A percentile compares a stretch with the other conserved stretches of the same genome.
Conservation (phyloP, 345 rosid species). For the Corymbia maculata region DNA sequence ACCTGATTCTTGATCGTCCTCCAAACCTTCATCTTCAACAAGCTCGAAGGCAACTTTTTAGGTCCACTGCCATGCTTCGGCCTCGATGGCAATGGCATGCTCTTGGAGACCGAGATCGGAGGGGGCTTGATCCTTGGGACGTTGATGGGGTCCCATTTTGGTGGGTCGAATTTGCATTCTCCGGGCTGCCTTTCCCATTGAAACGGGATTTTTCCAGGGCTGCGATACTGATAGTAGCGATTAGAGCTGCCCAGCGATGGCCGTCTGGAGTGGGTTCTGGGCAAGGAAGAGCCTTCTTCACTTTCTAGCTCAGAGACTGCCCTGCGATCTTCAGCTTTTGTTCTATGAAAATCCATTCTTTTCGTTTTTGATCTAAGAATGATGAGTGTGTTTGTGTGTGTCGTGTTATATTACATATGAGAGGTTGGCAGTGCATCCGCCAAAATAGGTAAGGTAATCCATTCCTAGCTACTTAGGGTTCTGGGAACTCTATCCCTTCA, state of each 20-base stretch:
- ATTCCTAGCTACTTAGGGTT: neutral
- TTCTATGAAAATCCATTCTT: neutral
- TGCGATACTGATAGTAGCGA: conserved; percentile 7
- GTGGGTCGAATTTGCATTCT: conserved; percentile 18
- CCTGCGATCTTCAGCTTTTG: neutral
- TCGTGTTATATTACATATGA: neutral
- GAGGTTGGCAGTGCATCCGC: neutral
- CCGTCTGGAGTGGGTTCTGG: conserved; percentile 24
- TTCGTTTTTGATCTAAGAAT: neutral
- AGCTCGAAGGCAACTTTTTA: conserved; percentile 7
- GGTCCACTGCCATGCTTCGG: neutral
- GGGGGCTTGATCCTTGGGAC: conserved; percentile 20
- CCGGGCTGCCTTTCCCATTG: conserved; percentile 67
- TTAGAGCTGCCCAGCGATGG: conserved; percentile 23
- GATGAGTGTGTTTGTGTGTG: neutral
- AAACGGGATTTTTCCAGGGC: conserved; percentile 43
- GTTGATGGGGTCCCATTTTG: conserved; percentile 6
- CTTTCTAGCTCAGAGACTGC: conserved; percentile 21
- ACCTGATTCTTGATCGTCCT: conserved; percentile 1
- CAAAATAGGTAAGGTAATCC: neutral
- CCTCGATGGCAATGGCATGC: neutral
- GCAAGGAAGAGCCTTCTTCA: conserved; percentile 16
- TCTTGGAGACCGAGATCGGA: neutral
- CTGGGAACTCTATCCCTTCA: neutral
- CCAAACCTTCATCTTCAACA: conserved; percentile 34